Evolutionary conservation across 1,284 basidiomycete species (phyloP).

Genomic region (Caloboletus firmus): DNA sequence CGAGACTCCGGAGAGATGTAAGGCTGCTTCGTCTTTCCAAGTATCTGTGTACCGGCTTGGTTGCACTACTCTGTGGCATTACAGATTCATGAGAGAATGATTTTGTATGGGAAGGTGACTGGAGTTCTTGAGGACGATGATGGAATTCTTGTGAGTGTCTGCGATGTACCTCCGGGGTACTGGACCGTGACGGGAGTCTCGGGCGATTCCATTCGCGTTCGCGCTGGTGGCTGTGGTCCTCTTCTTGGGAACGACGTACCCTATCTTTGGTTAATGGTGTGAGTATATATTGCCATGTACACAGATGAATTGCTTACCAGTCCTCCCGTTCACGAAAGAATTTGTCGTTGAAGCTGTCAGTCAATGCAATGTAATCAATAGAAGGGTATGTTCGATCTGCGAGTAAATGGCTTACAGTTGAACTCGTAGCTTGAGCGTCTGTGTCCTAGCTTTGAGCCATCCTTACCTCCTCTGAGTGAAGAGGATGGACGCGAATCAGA

Average conservation of each 20-base stretch:
- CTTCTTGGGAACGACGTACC: conserved; percentile 21
- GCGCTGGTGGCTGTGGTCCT: conserved; percentile 31
- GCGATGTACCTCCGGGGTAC: conserved; percentile 35
- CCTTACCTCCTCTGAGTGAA: conserved; percentile 10
- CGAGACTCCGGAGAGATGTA: conserved; percentile 38
- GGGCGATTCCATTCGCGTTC: conserved; percentile 42
- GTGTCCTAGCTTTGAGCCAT: conserved; percentile 4
- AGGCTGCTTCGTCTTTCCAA: conserved; percentile 37
- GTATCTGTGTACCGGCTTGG: conserved; percentile 16
- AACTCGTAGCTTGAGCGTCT: conserved; percentile 17
- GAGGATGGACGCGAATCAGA: conserved; percentile 13
- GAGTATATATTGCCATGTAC: conserved; percentile 1
- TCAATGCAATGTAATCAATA: conserved; percentile 6
- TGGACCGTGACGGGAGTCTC: conserved; percentile 22
- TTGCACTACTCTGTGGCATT: conserved; percentile 25
- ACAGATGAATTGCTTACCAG: conserved; percentile 15
- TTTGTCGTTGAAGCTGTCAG: conserved; percentile 18
- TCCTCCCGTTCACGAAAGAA: conserved; percentile 11
- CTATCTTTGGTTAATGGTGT: conserved; percentile 14
- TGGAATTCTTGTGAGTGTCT: conserved; percentile 25
- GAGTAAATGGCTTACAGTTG: conserved; percentile 16
- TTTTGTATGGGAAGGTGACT: conserved; percentile 27
- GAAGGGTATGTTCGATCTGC: not conserved
- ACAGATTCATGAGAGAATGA: conserved; percentile 24
- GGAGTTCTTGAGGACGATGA: conserved; percentile 32